Evolutionary conservation across 2,329 filamentous ascomycete genomes (phyloP), one percentile per base, ranked within the genome.

Genomic region (Fusarium liriodendri): DNA sequence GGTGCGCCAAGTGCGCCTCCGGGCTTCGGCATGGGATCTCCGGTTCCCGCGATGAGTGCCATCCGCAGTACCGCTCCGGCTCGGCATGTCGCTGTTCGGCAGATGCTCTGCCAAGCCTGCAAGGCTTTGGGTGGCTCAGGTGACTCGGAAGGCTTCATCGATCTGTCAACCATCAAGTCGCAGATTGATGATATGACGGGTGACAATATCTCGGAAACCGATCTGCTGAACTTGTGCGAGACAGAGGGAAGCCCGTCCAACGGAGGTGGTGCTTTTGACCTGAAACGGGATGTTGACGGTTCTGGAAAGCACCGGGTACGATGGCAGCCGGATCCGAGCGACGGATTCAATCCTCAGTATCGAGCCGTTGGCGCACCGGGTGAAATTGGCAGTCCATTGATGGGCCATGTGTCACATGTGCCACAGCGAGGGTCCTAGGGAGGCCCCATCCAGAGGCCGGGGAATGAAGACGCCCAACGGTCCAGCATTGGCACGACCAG

Each of bases 241-340:
- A 98, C 96, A 1, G 94, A 98, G 80, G 97, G 97, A 66, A 97
- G 93, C 77, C 81, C 86, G 3, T 90, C 92, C 68, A 98, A 98
- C 78, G 97, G 97, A 54, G 96, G 96, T 52, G 97, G 97, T n/a
- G 92, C 89, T 29, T 97, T 99, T 79, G 91, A 93, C 37, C 87
- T 93, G 72, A 89, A 88, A 70, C 86, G 88, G 42, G 88, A 90
- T 58, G 70, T 70, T n/a, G 67, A 66, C 33, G 85, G 78, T 1
- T 73, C 77, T 32, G 83, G 82, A n/a, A 82, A 83, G 66, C 80
- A 81, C 40, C 76, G 77, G 8, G 87, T 92, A 61, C 86, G 89
- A 18, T 91, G 89, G 83, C 86, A 92, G 65, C 85, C 88, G 16
- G 88, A 89, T 75, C 83, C 81, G 64, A 84, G 82, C 67, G 85